These are phyloP conservation scores for Trametes gibbosa DNA, from an alignment of 768 basidiomycete genomes.

Conservation along the genomic window DNA sequence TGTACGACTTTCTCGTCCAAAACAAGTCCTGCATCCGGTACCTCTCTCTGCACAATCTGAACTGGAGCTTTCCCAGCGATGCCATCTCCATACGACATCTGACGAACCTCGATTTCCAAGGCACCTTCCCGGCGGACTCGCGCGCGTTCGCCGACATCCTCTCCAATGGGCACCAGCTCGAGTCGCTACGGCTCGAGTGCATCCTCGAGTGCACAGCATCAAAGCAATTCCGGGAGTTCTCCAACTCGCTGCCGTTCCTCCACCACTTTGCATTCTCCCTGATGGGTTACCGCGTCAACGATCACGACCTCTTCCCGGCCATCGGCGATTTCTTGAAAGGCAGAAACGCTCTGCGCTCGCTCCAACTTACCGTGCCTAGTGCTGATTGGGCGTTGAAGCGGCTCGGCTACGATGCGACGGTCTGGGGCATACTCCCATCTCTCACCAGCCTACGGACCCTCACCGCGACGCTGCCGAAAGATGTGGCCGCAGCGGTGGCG, in stretches of 20 bases:
- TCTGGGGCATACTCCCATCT: conserved; percentile 69
- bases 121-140: conserved; percentile 48
- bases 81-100: conserved; percentile 60
- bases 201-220: conserved; percentile 49
- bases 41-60: conserved; percentile 50
- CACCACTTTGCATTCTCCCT: conserved; percentile 55
- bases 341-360: conserved; percentile 47
- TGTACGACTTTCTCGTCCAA: conserved; percentile 49
- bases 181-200: conserved; percentile 55
- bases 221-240: conserved; percentile 45
- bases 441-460: conserved; percentile 51
- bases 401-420: conserved; percentile 65
- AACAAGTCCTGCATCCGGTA: conserved; percentile 53
- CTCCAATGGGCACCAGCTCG: conserved; percentile 58
- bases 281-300: conserved; percentile 32
- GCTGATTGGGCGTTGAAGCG: conserved; percentile 45
- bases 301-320: conserved; percentile 67
- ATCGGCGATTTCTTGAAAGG: conserved; percentile 65
- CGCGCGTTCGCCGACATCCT: conserved; percentile 60
- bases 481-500: conserved; percentile 60
- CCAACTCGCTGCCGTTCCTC: conserved; percentile 53
- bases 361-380: conserved; percentile 40
- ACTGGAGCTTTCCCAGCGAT: conserved; percentile 56
- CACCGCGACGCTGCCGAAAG: conserved; percentile 60
- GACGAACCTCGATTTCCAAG: conserved; percentile 59